A percentile compares a stretch with the other conserved stretches of the same genome.
These are phyloP conservation scores for Arthroderma uncinatum DNA, from an alignment of 2,329 filamentous ascomycete species.

Conservation along the genomic window DNA sequence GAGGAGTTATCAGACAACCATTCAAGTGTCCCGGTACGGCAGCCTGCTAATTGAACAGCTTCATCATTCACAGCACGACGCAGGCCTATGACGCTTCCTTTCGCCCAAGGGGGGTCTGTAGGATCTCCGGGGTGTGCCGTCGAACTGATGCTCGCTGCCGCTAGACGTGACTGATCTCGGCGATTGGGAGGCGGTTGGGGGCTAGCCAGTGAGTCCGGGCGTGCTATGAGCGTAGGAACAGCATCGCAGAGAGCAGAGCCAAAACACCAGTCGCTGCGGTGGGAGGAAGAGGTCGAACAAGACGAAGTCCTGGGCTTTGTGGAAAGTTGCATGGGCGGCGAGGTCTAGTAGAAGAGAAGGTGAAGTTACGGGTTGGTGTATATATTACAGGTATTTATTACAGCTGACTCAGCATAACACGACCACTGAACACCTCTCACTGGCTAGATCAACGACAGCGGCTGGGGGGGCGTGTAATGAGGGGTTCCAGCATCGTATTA, in stretches of 20 bases:
- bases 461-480: neutral
- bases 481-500: neutral
- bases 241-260: neutral
- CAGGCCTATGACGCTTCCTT: neutral
- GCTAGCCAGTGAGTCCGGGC: neutral
- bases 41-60: slow-evolving; percentile 1
- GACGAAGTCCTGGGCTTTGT: neutral
- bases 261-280: neutral
- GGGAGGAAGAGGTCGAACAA: neutral
- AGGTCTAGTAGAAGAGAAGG: too few relatives aligned
- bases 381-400: neutral
- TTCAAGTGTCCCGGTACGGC: neutral
- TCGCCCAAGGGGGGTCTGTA: neutral
- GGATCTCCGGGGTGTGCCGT: neutral
- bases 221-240: neutral
- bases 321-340: too few relatives aligned
- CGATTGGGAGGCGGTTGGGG: neutral
- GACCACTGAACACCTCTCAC: neutral
- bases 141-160: neutral
- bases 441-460: neutral
- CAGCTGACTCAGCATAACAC: neutral
- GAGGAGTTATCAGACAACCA: too few relatives aligned
- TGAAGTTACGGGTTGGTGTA: too few relatives aligned
- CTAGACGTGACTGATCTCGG: neutral
- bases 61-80: neutral